Percentiles rank a stretch among this genome's conserved stretches.
phyloP scores from a whole-genome alignment of 163 green algal genomes.

The Volvox carteri region DNA sequence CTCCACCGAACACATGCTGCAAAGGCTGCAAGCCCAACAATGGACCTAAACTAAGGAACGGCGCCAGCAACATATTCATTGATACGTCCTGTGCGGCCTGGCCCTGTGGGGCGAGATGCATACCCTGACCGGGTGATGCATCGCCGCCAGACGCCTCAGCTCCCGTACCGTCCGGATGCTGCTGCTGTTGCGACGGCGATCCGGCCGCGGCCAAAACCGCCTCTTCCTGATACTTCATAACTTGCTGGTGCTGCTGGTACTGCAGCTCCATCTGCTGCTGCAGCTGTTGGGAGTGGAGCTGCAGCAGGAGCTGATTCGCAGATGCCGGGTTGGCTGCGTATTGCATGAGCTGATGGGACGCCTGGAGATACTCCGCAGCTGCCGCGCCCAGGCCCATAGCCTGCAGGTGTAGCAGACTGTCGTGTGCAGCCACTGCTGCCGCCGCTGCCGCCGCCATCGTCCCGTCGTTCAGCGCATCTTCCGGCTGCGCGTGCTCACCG shows the following conservation, averaged over 20 bases:
- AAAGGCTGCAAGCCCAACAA: slow-evolving; percentile 13
- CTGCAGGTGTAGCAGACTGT: slow-evolving; percentile 30
- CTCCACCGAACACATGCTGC: slow-evolving; percentile 2
- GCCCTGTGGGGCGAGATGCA: neutral
- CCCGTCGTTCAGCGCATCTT: neutral
- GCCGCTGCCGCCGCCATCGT: slow-evolving; percentile 17
- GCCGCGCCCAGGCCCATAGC: slow-evolving; percentile 27
- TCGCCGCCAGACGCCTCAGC: neutral
- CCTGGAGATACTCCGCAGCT: slow-evolving; percentile 28
- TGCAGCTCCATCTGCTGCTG: slow-evolving; percentile 33
- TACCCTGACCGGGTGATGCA: neutral
- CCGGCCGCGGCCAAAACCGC: neutral
- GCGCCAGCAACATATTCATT: slow-evolving; percentile 29
- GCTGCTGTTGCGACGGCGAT: neutral
- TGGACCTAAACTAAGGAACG: neutral
- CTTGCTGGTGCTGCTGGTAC: slow-evolving; percentile 27
- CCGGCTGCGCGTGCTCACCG: neutral
- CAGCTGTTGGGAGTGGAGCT: slow-evolving; percentile 27
- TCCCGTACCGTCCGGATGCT: neutral
- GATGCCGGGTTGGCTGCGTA: slow-evolving; percentile 6
- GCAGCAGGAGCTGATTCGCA: slow-evolving; percentile 26
- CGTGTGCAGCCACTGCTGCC: slow-evolving; percentile 18
- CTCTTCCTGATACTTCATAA: slow-evolving; percentile 1
- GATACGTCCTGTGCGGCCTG: neutral
- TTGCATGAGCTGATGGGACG: slow-evolving; percentile 31